These are phyloP conservation scores for Uromyces viciae-fabae DNA, from an alignment of 1,284 basidiomycete genomes.

Conservation along the genomic window DNA sequence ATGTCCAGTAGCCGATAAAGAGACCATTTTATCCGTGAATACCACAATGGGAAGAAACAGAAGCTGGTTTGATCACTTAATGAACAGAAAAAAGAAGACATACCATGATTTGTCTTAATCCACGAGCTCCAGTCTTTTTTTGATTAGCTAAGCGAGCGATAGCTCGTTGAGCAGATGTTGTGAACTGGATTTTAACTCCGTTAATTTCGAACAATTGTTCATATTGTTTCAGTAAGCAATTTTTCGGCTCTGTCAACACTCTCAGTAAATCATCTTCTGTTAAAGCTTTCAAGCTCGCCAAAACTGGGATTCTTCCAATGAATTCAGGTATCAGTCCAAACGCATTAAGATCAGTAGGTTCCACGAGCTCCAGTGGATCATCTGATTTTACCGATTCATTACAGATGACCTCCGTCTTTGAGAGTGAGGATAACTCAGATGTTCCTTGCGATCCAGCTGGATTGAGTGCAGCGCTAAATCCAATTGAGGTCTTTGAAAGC, in stretches of 20 bases:
- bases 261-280: constrained; percentile 71
- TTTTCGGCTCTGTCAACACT: constrained; percentile 84
- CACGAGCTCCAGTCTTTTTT: constrained; percentile 81
- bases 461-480: constrained; percentile 36
- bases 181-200: constrained; percentile 54
- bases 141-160: constrained; percentile 73
- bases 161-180: constrained; percentile 58
- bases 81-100: constrained; percentile 47
- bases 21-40: not conserved
- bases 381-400: constrained; percentile 8
- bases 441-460: constrained; percentile 75
- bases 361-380: constrained; percentile 28
- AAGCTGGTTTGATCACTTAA: not conserved
- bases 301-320: constrained; percentile 78
- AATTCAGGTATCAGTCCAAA: constrained; percentile 96
- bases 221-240: constrained; percentile 85
- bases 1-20: not conserved
- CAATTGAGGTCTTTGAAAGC: constrained; percentile 65
- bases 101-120: constrained; percentile 81
- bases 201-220: constrained; percentile 64
- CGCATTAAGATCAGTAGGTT: constrained; percentile 67
- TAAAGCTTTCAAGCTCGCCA: constrained; percentile 75
- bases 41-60: not conserved
- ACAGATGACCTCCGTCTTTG: constrained; percentile 20
- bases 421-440: constrained; percentile 61